Evolutionary conservation across 2,329 filamentous ascomycete species (phyloP), one percentile per base, ranked within the genome.

Genomic region (Dactylellina sp.): DNA sequence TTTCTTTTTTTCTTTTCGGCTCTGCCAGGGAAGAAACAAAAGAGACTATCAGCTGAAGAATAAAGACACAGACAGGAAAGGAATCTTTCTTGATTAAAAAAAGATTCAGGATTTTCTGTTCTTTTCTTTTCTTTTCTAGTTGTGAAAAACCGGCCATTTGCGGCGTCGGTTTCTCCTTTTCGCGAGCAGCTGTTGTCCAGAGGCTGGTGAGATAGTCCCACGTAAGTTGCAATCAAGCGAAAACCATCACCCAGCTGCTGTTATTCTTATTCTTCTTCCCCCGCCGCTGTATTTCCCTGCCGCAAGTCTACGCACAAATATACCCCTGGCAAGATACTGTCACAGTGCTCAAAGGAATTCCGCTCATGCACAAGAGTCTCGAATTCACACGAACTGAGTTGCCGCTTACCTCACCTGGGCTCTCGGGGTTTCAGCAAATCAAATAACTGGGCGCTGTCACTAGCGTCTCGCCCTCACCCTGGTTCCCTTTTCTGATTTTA

Each of bases 391-490:
- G 59, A 72, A 65, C 65, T 65, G 68, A 72, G 68, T 72, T 72
- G 64, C 68, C 68, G 68, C 68, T 72, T 72, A 59, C 68, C 56
- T 37, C 24, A 60, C 60, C 68, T 72, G 68, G 60, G 68, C 25
- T 49, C 39, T 64, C 60, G 53, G 68, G 68, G 68, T 61, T 60
- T 64, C 68, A 72, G 55, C 68, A 72, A 72, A 72, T 72, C 60
- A 72, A 65, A 65, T 56, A 61, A 20, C 60, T 46, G 44, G 46
- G 59, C 25, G 37, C 50, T 64, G 66, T 47, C 53, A 55, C 68
- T 72, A 65, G 68, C 68, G 68, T 72, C 68, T 72, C 68, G 68
- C 68, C 63, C 46, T 72, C 60, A 72, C 60, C 68, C 68, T 65
- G 68, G 68, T 61, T 63, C 42, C 39, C 68, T 32, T 64, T 64